Percentiles rank a stretch among this genome's conserved stretches.
phyloP scores from a whole-genome alignment of 768 basidiomycete species.

The Fibroporia radiculosa region DNA sequence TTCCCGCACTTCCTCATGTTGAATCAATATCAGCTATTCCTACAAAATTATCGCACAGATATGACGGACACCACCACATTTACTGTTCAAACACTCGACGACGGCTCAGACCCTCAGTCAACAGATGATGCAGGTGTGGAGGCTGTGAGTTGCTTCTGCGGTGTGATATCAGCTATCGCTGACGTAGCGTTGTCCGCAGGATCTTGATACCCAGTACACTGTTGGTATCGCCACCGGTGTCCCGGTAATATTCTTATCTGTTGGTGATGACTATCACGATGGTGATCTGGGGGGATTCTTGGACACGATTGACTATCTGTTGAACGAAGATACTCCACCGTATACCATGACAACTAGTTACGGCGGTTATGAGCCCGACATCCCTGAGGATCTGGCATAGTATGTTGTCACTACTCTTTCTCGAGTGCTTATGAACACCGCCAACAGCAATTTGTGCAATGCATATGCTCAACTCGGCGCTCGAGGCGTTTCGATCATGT shows the following conservation, averaged over 20 bases:
- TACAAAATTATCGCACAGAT: constrained; percentile 15
- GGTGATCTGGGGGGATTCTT: constrained; percentile 22
- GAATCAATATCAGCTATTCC: constrained; percentile 20
- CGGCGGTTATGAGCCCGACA: constrained; percentile 18
- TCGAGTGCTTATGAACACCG: neutral
- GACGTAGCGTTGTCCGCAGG: constrained; percentile 9
- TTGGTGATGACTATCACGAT: constrained; percentile 20
- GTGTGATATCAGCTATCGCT: constrained; percentile 17
- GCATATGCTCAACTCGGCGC: constrained; percentile 28
- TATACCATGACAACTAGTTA: constrained; percentile 27
- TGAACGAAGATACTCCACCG: constrained; percentile 15
- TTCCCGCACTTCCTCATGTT: constrained; percentile 23
- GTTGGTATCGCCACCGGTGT: constrained; percentile 25
- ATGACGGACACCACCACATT: constrained; percentile 13
- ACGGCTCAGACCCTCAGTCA: constrained; percentile 23
- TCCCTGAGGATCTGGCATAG: constrained; percentile 6
- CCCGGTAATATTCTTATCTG: constrained; percentile 22
- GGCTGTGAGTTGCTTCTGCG: constrained; percentile 23
- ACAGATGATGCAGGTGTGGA: constrained; percentile 23
- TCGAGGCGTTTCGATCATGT: constrained; percentile 27
- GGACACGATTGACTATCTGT: constrained; percentile 22
- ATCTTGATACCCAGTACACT: constrained; percentile 28
- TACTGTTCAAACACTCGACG: constrained; percentile 18
- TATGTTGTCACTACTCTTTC: constrained; percentile 26
- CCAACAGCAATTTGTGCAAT: constrained; percentile 24